Evolutionary conservation across 2,329 filamentous ascomycete genomes (phyloP), one percentile per base, ranked within the genome.

Genomic region (Capronia epimyces): DNA sequence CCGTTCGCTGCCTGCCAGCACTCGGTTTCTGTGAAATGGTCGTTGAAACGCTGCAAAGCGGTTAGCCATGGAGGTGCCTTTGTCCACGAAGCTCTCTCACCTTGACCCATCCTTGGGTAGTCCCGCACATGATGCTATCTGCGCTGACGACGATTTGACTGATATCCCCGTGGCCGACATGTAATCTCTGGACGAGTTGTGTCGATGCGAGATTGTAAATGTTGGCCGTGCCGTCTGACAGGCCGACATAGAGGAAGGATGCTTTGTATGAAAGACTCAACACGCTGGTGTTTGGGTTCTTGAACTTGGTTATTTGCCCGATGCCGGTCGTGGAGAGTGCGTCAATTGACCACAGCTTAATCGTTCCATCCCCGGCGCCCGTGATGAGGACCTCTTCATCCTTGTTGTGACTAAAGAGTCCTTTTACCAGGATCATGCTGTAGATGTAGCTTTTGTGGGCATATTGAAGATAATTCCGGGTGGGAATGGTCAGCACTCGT

Each of bases 191-290:
- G 39, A 98, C 77, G 43, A 93, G 83, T 69, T 98, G 93, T 47
- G 86, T 83, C 0, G 93, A 97, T 65, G 97, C 91, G 12, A 98
- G 76, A 65, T 98, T 94, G 91, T 94, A 98, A 9, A 98, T 81
- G 66, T 97, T 91, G 53, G 98, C 82, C 44, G 95, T 80, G 18
- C 93, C 94, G 32, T 87, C 83, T 1, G 89, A 79, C 60, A 94
- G 86, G 41, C 93, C 93, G 52, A 87, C 88, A 65, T 97, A 98
- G 3, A 98, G 76, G 59, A 98, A 94, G 0, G 89, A 90, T 0
- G 89, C 89, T 56, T 97, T 90, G 2, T 95, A 78, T 3, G 87
- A 84, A 46, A 98, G 76, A 0, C 88, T 93, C 52, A 96, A 73
- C 1, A 86, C 79, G 1, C 79, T 76, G 50, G 80, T 78, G n/a